These are phyloP conservation scores for Aspergillus alliaceus DNA, from an alignment of 2,329 filamentous ascomycete genomes.

Conservation along the genomic window DNA sequence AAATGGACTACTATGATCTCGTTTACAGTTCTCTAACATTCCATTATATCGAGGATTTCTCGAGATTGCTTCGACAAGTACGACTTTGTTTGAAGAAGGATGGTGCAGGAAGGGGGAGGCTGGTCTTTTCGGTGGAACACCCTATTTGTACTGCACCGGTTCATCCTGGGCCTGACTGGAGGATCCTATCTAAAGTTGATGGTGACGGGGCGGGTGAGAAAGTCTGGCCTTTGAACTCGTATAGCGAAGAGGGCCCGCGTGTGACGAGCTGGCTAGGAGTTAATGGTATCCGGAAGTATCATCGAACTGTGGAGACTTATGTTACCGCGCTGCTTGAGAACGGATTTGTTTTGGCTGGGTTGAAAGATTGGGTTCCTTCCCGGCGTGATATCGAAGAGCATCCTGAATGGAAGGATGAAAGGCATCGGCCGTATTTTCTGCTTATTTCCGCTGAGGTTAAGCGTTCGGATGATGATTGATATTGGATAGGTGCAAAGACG, in stretches of 20 bases:
- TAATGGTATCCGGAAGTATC: slow-evolving; percentile 46
- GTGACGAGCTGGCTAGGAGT: slow-evolving; percentile 45
- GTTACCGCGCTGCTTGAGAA: slow-evolving; percentile 36
- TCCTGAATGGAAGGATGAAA: slow-evolving; percentile 33
- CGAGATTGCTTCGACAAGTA: slow-evolving; percentile 25
- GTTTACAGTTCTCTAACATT: slow-evolving; percentile 45
- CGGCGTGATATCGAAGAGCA: slow-evolving; percentile 29
- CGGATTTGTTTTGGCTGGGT: slow-evolving; percentile 41
- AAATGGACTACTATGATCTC: slow-evolving; percentile 32
- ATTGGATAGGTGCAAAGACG: no score
- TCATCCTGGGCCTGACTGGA: slow-evolving; percentile 40
- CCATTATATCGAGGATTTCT: slow-evolving; percentile 42
- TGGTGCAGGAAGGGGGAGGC: not conserved
- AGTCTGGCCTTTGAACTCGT: slow-evolving; percentile 46
- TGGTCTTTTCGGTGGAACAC: slow-evolving; percentile 49
- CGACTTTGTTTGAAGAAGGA: not conserved
- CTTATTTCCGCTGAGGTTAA: slow-evolving; percentile 27
- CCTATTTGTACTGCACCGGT: slow-evolving; percentile 32
- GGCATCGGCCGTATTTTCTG: slow-evolving; percentile 38
- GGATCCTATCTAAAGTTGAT: slow-evolving; percentile 18
- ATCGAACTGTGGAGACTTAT: slow-evolving; percentile 48
- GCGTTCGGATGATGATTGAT: no score
- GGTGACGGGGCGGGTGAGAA: slow-evolving; percentile 30
- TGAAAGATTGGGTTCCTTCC: slow-evolving; percentile 41
- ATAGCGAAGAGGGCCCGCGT: slow-evolving; percentile 44